Percentiles rank a stretch among this genome's conserved stretches.
phyloP scores from a whole-genome alignment of 805 yeast species.

The Blastobotrys chiropterorum region DNA sequence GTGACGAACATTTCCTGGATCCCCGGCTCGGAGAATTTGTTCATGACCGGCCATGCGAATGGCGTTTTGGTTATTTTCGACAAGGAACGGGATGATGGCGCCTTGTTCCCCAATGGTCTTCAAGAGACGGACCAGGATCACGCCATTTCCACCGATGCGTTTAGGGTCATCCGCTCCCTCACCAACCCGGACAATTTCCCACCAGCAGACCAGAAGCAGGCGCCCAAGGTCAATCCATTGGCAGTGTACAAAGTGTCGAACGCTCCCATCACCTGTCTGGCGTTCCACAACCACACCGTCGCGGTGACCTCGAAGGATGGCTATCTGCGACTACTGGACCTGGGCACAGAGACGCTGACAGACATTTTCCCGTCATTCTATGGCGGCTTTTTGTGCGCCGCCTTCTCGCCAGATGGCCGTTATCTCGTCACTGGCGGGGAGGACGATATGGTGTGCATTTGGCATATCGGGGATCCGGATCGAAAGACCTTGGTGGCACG shows the following conservation, averaged over 20 bases:
- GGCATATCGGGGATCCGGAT: constrained; percentile 29
- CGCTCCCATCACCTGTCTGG: constrained; percentile 48
- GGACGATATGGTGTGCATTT: constrained; percentile 45
- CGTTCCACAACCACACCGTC: constrained; percentile 29
- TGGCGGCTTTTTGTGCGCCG: constrained; percentile 52
- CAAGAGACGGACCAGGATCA: constrained; percentile 14
- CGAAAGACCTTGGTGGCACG: constrained; percentile 28
- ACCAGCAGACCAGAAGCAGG: constrained; percentile 14
- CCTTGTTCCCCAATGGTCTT: constrained; percentile 15
- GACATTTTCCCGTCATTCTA: constrained; percentile 61
- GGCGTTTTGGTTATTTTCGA: constrained; percentile 54
- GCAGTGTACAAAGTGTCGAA: constrained; percentile 61
- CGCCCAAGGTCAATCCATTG: constrained; percentile 36
- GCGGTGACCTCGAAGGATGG: constrained; percentile 56
- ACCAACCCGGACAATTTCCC: constrained; percentile 1
- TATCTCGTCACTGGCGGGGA: constrained; percentile 46
- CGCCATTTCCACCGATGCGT: constrained; percentile 18
- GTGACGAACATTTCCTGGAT: constrained; percentile 45
- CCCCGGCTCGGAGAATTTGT: constrained; percentile 36
- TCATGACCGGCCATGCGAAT: constrained; percentile 55
- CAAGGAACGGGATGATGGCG: constrained; percentile 43
- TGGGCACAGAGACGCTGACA: constrained; percentile 36
- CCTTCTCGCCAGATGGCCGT: constrained; percentile 50
- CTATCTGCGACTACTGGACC: constrained; percentile 49
- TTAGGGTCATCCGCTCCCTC: constrained; percentile 15